Evolutionary conservation across 108 stramenopile species (phyloP).

Genomic region (Epithemia pelagica): DNA sequence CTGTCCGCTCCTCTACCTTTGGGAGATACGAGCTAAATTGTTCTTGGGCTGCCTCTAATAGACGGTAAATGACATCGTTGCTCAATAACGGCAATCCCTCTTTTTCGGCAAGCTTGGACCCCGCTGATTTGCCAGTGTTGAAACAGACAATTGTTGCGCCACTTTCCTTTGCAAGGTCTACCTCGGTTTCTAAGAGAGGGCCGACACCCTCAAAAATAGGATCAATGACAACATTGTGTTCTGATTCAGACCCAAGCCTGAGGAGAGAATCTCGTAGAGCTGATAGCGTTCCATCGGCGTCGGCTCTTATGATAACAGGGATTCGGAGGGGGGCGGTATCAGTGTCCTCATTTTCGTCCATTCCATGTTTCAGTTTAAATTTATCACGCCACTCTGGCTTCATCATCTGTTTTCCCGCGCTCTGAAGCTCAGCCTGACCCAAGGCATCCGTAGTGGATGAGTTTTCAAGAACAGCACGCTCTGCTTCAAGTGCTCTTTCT

Average conservation of each 20-base stretch:
- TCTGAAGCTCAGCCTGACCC: constrained; percentile 31
- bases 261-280: constrained; percentile 69
- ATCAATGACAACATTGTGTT: constrained; percentile 56
- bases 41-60: constrained; percentile 74
- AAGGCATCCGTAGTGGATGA: background rate
- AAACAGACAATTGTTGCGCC: constrained; percentile 72
- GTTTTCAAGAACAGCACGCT: background rate
- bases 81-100: constrained; percentile 45
- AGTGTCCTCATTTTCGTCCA: constrained; percentile 19
- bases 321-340: constrained; percentile 43
- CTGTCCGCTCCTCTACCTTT: constrained; percentile 27
- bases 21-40: constrained; percentile 55
- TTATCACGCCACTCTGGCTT: constrained; percentile 3
- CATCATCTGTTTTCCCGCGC: constrained; percentile 20
- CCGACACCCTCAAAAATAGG: constrained; percentile 69
- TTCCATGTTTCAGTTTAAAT: constrained; percentile 16
- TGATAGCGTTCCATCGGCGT: constrained; percentile 72
- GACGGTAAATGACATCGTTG: constrained; percentile 70
- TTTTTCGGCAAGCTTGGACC: constrained; percentile 41
- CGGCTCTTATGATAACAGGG: constrained; percentile 78
- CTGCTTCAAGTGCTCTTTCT: constrained; percentile 23
- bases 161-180: constrained; percentile 75
- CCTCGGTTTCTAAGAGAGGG: constrained; percentile 54
- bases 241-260: constrained; percentile 48
- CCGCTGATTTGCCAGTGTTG: constrained; percentile 51